Evolutionary conservation across 768 basidiomycete genomes (phyloP).

Genomic region (Auricularia sp.): DNA sequence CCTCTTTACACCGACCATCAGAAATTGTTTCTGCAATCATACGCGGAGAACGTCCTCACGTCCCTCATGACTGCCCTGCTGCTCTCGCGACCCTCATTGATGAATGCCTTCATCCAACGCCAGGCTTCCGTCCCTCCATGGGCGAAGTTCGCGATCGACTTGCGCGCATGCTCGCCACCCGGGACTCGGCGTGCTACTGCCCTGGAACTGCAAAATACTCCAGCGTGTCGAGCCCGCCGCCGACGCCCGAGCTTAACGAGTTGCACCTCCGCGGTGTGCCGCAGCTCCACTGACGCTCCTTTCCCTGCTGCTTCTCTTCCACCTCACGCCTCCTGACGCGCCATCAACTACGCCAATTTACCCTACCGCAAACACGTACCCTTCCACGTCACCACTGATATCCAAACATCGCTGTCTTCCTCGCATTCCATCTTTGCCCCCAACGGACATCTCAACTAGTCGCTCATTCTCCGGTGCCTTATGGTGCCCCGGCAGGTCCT

Average conservation of each 20-base stretch:
- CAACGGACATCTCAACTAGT: no score
- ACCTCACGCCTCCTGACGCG: neutral
- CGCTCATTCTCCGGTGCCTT: no score
- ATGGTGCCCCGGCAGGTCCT: no score
- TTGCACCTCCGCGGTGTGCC: neutral
- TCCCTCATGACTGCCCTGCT: neutral
- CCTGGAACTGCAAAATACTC: neutral
- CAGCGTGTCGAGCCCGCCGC: neutral
- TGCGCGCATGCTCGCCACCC: neutral
- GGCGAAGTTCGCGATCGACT: neutral
- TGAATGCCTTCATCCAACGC: neutral
- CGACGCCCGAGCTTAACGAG: neutral
- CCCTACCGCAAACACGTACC: no score
- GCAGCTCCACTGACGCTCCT: neutral
- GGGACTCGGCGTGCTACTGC: neutral
- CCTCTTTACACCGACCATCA: no score
- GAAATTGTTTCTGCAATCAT: neutral
- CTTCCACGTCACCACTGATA: no score
- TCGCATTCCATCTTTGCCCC: no score
- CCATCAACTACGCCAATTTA: neutral
- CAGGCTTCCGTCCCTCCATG: neutral
- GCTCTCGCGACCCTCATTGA: neutral
- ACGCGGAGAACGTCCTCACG: neutral
- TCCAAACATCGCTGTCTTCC: no score
- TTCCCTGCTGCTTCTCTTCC: neutral